Evolutionary conservation across 225 moss, liverwort and hornwort genomes (phyloP).

Genomic region (Polytrichum commune): DNA sequence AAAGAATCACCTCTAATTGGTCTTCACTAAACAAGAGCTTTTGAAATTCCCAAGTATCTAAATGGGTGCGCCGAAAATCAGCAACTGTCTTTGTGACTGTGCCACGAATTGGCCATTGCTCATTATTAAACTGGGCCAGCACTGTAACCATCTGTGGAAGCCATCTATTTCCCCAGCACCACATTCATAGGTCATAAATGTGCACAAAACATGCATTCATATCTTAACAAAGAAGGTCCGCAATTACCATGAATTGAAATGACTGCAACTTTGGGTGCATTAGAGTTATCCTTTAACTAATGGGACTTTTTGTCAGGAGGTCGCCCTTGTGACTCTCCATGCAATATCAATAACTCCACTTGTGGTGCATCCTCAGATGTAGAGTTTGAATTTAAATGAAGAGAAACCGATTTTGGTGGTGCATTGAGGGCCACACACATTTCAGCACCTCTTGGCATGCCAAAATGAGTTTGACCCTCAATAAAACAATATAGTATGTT

Average conservation of each 20-base stretch:
- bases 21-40: constrained; percentile 65
- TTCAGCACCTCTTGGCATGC: too few relatives aligned
- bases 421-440: too few relatives aligned
- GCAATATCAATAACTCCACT: too few relatives aligned
- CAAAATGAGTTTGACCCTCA: too few relatives aligned
- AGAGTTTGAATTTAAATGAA: too few relatives aligned
- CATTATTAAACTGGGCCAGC: constrained; percentile 60
- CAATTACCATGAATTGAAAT: background rate
- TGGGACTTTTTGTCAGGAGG: too few relatives aligned
- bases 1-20: constrained; percentile 62
- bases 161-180: constrained; percentile 50
- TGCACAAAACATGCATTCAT: too few relatives aligned
- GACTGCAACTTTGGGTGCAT: background rate
- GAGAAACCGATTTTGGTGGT: too few relatives aligned
- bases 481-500: too few relatives aligned
- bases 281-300: too few relatives aligned
- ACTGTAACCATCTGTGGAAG: constrained; percentile 67
- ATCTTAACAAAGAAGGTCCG: background rate
- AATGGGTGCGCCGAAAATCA: constrained; percentile 82
- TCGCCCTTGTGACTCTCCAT: too few relatives aligned
- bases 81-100: constrained; percentile 76
- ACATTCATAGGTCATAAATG: constrained; percentile 3
- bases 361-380: too few relatives aligned
- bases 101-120: constrained; percentile 70
- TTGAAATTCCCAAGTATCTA: constrained; percentile 84